Percentiles rank a stretch among this genome's conserved stretches.
phyloP scores from a whole-genome alignment of 352 stramenopile genomes.

The Globisporangium radiosum region DNA sequence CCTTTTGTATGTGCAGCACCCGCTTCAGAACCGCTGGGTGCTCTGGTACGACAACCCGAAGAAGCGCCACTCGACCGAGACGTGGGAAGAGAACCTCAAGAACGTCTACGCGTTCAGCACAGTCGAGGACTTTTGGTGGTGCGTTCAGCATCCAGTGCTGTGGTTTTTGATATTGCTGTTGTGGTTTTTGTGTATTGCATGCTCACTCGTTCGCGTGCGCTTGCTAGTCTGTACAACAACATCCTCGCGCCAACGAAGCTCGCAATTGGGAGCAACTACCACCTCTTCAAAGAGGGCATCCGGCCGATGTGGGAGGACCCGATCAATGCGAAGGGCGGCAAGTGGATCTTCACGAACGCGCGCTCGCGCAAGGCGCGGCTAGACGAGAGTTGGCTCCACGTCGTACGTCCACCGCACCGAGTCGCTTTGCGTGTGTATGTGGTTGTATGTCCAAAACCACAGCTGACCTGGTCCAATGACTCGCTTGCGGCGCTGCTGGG shows the following conservation, averaged over 20 bases:
- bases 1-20: slow-evolving; percentile 37
- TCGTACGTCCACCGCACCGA: slow-evolving; percentile 41
- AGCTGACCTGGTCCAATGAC: neutral
- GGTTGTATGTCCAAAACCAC: too few species aligned
- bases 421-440: neutral
- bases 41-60: slow-evolving; percentile 89
- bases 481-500: neutral
- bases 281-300: slow-evolving; percentile 96
- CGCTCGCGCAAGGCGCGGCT: slow-evolving; percentile 89
- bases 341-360: slow-evolving; percentile 96
- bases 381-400: slow-evolving; percentile 95
- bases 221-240: slow-evolving; percentile 89
- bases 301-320: slow-evolving; percentile 97
- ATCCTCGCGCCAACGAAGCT: slow-evolving; percentile 88
- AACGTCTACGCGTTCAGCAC: slow-evolving; percentile 93
- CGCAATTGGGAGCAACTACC: slow-evolving; percentile 93
- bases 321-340: slow-evolving; percentile 92
- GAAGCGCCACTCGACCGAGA: slow-evolving; percentile 83
- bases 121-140: slow-evolving; percentile 96
- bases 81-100: slow-evolving; percentile 89
- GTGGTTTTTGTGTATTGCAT: too few species aligned
- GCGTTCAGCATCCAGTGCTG: slow-evolving; percentile 15
- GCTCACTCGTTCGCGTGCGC: neutral
- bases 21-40: slow-evolving; percentile 83
- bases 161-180: neutral